Conservation (phyloP, 768 basidiomycete genomes). For the Auricularia cornea region DNA sequence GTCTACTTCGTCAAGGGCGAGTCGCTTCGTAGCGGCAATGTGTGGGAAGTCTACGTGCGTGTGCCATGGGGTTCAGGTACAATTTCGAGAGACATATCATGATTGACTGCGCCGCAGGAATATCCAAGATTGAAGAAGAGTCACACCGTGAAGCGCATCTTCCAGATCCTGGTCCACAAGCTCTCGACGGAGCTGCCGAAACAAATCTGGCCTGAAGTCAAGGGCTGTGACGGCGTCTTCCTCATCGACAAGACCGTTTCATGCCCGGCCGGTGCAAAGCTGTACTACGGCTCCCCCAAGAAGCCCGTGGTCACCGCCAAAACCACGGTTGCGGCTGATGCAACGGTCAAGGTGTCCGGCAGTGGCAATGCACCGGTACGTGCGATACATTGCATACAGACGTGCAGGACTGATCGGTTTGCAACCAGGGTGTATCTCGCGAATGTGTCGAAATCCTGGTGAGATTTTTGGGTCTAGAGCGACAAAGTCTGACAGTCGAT, state of each 20-base stretch:
- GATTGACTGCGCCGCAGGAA: neutral
- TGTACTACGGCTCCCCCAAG: neutral
- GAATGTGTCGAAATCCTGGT: too few species aligned
- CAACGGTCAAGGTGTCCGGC: neutral
- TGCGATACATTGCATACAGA: too few species aligned
- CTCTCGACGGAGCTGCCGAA: neutral
- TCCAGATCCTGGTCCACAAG: neutral
- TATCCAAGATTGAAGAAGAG: neutral
- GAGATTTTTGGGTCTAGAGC: too few species aligned
- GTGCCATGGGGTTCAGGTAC: too few species aligned
- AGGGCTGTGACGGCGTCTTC: neutral
- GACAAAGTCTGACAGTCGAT: too few species aligned
- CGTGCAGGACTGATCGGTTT: too few species aligned
- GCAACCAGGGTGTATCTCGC: neutral
- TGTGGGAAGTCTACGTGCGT: neutral
- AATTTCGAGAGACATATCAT: too few species aligned
- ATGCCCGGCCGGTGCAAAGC: neutral
- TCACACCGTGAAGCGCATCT: neutral
- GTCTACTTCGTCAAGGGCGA: too few species aligned
- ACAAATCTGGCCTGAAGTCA: neutral
- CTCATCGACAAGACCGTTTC: neutral
- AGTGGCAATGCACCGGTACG: too few species aligned
- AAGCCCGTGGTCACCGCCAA: neutral
- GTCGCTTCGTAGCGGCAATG: neutral
- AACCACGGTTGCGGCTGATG: neutral